Conservation (phyloP, 192 early-diverging fungal genomes). For the Podila clonocystis region DNA sequence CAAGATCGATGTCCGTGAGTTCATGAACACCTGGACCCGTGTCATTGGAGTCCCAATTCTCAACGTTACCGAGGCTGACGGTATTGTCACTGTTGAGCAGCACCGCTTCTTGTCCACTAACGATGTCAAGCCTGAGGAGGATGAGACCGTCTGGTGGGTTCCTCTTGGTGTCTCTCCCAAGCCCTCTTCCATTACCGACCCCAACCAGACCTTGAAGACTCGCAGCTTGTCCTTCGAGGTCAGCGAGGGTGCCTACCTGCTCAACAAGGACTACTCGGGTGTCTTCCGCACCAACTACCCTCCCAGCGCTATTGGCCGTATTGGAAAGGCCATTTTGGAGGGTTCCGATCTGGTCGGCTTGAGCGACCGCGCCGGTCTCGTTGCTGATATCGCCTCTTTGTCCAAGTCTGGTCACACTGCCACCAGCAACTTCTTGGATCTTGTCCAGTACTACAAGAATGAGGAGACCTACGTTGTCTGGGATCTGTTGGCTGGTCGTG, state of each 20-base stretch:
- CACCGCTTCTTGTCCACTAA: conserved; percentile 89
- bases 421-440: conserved; percentile 79
- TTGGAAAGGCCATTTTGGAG: conserved; percentile 67
- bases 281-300: conserved; percentile 91
- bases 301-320: conserved; percentile 55
- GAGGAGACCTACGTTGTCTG: conserved; percentile 88
- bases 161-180: conserved; percentile 73
- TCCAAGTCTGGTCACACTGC: conserved; percentile 80
- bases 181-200: conserved; percentile 35
- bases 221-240: conserved; percentile 59
- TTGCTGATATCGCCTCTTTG: conserved; percentile 86
- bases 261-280: conserved; percentile 84
- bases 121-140: conserved; percentile 81
- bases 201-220: conserved; percentile 59
- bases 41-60: conserved; percentile 86
- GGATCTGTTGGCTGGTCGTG: conserved; percentile 68
- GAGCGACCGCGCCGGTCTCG: conserved; percentile 83
- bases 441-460: conserved; percentile 76
- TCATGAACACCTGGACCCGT: conserved; percentile 92
- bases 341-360: conserved; percentile 59
- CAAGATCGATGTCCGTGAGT: conserved; percentile 80
- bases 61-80: conserved; percentile 69
- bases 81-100: conserved; percentile 75
- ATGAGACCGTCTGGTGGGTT: conserved; percentile 86
- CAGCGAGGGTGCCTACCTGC: conserved; percentile 73